Conservation (phyloP, 2,329 filamentous ascomycete genomes). For the Nemania diffusa region DNA sequence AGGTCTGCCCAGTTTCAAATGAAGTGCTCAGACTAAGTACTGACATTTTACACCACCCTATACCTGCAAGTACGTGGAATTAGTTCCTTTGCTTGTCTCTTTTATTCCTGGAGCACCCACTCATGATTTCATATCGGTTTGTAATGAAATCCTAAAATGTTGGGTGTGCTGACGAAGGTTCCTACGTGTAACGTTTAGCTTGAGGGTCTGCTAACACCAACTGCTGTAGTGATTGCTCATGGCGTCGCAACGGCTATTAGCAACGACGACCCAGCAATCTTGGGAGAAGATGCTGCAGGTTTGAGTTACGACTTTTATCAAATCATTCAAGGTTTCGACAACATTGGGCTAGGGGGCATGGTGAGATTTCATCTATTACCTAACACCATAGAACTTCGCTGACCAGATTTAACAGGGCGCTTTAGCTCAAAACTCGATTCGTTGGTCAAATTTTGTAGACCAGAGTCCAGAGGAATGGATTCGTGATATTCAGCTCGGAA, state of each 20-base stretch:
- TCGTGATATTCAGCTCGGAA: slow-evolving; percentile 59
- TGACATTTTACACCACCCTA: slow-evolving; percentile 69
- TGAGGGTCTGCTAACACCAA: slow-evolving; percentile 6
- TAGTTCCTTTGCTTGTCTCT: neutral
- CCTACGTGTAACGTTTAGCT: neutral
- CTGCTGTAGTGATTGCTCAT: slow-evolving; percentile 61
- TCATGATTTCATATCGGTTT: too few species aligned
- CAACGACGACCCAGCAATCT: slow-evolving; percentile 73
- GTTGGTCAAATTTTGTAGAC: slow-evolving; percentile 34
- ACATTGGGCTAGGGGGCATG: slow-evolving; percentile 62
- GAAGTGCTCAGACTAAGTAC: slow-evolving; percentile 71
- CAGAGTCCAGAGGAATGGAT: slow-evolving; percentile 66
- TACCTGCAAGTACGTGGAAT: slow-evolving; percentile 60
- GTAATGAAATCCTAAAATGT: neutral
- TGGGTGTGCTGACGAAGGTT: neutral
- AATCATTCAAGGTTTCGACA: slow-evolving; percentile 73
- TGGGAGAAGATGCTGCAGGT: slow-evolving; percentile 69
- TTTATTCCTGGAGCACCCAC: too few species aligned
- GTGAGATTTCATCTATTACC: slow-evolving; percentile 9
- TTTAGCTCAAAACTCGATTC: slow-evolving; percentile 33
- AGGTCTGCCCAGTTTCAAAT: slow-evolving; percentile 74
- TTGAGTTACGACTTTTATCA: slow-evolving; percentile 77
- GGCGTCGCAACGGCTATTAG: slow-evolving; percentile 71
- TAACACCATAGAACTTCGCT: slow-evolving; percentile 52
- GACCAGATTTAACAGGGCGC: slow-evolving; percentile 21